phyloP scores from a whole-genome alignment of 1,139 yeast species.

The Geotrichum cucujoidarum region DNA sequence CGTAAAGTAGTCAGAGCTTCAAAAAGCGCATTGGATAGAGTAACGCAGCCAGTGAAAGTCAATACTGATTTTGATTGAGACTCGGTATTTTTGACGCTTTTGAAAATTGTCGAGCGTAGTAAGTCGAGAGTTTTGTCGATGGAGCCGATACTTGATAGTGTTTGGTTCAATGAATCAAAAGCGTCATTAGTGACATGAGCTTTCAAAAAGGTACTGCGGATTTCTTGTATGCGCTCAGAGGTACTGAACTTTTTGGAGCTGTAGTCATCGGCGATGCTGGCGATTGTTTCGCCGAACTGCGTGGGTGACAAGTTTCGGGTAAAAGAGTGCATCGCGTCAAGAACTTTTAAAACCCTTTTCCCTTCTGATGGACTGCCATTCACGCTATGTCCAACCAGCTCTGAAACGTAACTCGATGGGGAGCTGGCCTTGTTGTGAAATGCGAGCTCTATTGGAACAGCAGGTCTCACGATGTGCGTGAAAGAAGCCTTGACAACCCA shows the following conservation, averaged over 20 bases:
- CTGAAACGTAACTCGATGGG: slow-evolving; percentile 18
- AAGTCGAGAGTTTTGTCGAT: slow-evolving; percentile 5
- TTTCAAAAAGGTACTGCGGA: slow-evolving; percentile 3
- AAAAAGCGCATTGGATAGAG: slow-evolving; percentile 21
- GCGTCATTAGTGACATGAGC: slow-evolving; percentile 8
- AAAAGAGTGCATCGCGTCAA: slow-evolving; percentile 12
- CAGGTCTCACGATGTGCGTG: slow-evolving; percentile 24
- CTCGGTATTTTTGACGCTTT: slow-evolving; percentile 21
- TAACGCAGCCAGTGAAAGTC: slow-evolving; percentile 24
- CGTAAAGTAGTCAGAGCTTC: slow-evolving; percentile 23
- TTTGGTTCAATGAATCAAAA: not conserved
- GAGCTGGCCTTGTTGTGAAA: slow-evolving; percentile 25
- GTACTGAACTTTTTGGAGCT: slow-evolving; percentile 1
- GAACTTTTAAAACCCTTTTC: not conserved
- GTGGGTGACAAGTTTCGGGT: slow-evolving; percentile 13
- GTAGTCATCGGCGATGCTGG: slow-evolving; percentile 10
- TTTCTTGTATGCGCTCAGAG: slow-evolving; percentile 10
- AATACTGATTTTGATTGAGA: slow-evolving; percentile 13
- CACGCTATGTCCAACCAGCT: not conserved
- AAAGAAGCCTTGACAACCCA: slow-evolving; percentile 26
- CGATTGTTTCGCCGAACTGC: slow-evolving; percentile 10
- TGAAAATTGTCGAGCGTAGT: slow-evolving; percentile 5
- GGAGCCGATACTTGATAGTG: slow-evolving; percentile 4
- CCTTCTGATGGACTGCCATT: not conserved
- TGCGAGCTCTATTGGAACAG: slow-evolving; percentile 24